Percentiles rank a stretch among this genome's conserved stretches.
Conservation (phyloP, 176 grass and related monocot species). For the Aegilops longissima region DNA sequence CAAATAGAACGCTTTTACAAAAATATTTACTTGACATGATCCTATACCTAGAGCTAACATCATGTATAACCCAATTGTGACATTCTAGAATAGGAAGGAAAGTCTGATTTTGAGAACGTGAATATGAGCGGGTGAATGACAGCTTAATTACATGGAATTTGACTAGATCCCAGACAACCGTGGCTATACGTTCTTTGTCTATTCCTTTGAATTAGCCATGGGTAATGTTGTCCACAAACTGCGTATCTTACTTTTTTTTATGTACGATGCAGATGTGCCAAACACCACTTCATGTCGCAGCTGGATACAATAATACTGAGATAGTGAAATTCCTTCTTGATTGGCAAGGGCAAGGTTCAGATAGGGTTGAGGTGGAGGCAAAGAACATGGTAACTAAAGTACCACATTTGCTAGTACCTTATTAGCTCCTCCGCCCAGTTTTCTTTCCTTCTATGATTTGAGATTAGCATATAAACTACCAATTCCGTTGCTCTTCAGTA, state of each 20-base stretch:
- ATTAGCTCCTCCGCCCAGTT: not conserved
- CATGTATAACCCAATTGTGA: not conserved
- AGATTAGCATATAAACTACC: conserved; percentile 22
- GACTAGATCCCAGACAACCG: not conserved
- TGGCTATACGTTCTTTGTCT: not conserved
- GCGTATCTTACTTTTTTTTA: conserved; percentile 9
- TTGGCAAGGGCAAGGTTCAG: conserved; percentile 55
- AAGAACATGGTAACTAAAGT: conserved; percentile 79
- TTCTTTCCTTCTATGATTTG: not conserved
- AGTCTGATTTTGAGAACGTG: not conserved
- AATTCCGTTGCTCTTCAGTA: conserved; percentile 53
- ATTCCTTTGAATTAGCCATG: not conserved
- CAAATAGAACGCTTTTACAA: not conserved
- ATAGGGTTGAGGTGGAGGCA: conserved; percentile 69
- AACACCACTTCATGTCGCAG: conserved; percentile 90
- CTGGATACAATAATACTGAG: conserved; percentile 65
- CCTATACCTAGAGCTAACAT: not conserved
- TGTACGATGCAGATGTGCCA: conserved; percentile 73
- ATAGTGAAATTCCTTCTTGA: conserved; percentile 82
- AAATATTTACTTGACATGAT: not conserved
- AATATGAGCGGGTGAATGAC: not conserved
- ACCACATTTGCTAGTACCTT: conserved; percentile 25
- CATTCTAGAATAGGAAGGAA: not conserved
- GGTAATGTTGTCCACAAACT: not conserved
- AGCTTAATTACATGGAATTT: not conserved